Percentiles rank a stretch among this genome's conserved stretches.
Evolutionary conservation across 768 basidiomycete genomes (phyloP).

Genomic region (Pleurotus platypus): DNA sequence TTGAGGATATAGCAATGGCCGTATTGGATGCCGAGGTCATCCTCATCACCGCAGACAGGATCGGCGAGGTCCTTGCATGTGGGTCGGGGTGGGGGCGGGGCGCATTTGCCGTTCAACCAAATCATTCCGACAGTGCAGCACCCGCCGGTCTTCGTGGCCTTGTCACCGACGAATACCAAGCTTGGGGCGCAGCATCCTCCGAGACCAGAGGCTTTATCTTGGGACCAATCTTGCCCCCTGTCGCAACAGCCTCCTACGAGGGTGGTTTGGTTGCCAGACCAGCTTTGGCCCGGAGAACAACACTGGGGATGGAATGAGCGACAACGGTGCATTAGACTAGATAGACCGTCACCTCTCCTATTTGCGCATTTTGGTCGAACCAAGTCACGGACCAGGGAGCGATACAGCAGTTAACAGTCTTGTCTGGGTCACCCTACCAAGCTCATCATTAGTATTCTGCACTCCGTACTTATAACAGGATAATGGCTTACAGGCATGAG

Average conservation of each 20-base stretch:
- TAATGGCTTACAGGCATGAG: neutral
- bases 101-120: conserved; percentile 6
- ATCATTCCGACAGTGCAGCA: conserved; percentile 3
- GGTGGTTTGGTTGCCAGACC: conserved; percentile 5
- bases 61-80: conserved; percentile 6
- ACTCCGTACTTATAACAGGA: neutral
- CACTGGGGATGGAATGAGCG: neutral
- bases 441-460: neutral
- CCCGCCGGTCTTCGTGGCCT: conserved; percentile 4
- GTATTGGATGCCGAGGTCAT: conserved; percentile 3
- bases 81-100: neutral
- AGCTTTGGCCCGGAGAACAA: neutral
- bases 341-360: neutral
- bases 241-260: conserved; percentile 1
- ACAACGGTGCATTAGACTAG: neutral
- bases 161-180: neutral
- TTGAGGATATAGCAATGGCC: conserved; percentile 4
- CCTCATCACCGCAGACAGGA: neutral
- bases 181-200: conserved; percentile 2
- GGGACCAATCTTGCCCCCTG: neutral
- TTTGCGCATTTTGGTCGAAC: neutral
- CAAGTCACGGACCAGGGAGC: neutral
- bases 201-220: conserved; percentile 4
- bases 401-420: conserved; percentile 1
- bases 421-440: neutral